phyloP scores from a whole-genome alignment of 116 monocot genomes.

The Posidonia oceanica region DNA sequence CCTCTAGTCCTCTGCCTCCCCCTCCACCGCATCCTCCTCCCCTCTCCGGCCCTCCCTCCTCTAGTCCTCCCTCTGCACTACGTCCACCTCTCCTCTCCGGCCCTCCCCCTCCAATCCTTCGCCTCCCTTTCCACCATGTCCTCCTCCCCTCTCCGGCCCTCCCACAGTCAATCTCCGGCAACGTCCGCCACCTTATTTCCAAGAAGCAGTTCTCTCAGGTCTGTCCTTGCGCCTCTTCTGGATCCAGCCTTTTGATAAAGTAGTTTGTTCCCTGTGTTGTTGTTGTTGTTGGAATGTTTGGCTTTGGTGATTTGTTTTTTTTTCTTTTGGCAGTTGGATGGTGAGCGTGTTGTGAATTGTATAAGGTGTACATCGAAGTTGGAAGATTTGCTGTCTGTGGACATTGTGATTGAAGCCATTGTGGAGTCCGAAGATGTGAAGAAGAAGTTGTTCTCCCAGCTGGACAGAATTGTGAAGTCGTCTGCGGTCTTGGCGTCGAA shows the following conservation, averaged over 20 bases:
- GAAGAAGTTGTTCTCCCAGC: slow-evolving; percentile 59
- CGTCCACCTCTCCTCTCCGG: too few species aligned
- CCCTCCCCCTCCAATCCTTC: too few species aligned
- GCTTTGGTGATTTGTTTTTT: background rate
- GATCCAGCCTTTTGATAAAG: background rate
- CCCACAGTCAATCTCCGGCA: slow-evolving; percentile 34
- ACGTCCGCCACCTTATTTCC: slow-evolving; percentile 51
- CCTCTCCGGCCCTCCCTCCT: too few species aligned
- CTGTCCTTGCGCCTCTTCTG: background rate
- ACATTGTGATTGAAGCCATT: slow-evolving; percentile 92
- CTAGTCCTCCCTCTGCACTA: too few species aligned
- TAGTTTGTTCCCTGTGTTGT: background rate
- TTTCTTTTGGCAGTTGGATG: slow-evolving; percentile 3
- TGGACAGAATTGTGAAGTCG: slow-evolving; percentile 69
- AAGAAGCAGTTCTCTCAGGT: slow-evolving; percentile 68
- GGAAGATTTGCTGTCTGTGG: slow-evolving; percentile 46
- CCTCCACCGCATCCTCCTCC: too few species aligned
- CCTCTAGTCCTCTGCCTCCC: too few species aligned
- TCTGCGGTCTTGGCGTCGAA: slow-evolving; percentile 90
- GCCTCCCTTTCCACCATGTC: too few species aligned
- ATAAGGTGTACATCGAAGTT: slow-evolving; percentile 39
- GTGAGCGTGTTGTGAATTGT: slow-evolving; percentile 36
- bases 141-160: too few species aligned
- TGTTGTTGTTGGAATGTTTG: background rate
- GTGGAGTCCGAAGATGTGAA: slow-evolving; percentile 85